Percentiles rank a stretch among this genome's conserved stretches.
Conservation (phyloP, 768 basidiomycete genomes). For the Auricularia sp. region DNA sequence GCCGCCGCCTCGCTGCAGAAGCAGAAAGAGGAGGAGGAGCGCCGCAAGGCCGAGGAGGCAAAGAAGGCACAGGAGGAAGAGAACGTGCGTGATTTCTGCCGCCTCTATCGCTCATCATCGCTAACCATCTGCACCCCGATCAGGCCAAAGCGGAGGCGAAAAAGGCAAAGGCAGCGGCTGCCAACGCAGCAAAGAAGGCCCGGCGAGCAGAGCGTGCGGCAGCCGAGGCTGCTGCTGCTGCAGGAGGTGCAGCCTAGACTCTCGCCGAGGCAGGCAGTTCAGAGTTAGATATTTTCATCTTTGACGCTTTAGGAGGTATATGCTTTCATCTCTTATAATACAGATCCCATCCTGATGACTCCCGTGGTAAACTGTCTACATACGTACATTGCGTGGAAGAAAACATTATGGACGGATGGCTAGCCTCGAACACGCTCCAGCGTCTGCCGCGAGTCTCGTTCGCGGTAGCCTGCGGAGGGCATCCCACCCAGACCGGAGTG, state of each 20-base stretch:
- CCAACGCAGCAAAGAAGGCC: conserved; percentile 87
- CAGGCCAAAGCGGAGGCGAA: conserved; percentile 62
- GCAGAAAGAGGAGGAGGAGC: conserved; percentile 43
- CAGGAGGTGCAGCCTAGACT: neutral
- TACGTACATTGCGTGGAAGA: neutral
- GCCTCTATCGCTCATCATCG: neutral
- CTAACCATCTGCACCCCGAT: conserved; percentile 19
- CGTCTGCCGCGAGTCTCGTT: neutral
- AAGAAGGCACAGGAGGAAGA: conserved; percentile 64
- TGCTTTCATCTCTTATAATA: neutral
- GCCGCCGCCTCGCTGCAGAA: conserved; percentile 38
- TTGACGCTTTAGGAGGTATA: neutral
- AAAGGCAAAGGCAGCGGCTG: conserved; percentile 75
- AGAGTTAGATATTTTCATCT: neutral
- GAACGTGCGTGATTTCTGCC: conserved; percentile 1
- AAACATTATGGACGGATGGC: neutral
- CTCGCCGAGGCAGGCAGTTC: neutral
- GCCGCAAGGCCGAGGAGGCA: conserved; percentile 60
- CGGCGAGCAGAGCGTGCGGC: conserved; percentile 48
- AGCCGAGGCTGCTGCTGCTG: conserved; percentile 13
- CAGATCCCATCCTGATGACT: neutral
- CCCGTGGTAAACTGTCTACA: neutral
- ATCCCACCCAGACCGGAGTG: neutral
- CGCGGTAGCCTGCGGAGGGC: neutral
- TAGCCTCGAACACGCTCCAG: neutral